Base-by-base conservation (phyloP, 345 rosid genomes). In the Gossypium herbaceum region DNA sequence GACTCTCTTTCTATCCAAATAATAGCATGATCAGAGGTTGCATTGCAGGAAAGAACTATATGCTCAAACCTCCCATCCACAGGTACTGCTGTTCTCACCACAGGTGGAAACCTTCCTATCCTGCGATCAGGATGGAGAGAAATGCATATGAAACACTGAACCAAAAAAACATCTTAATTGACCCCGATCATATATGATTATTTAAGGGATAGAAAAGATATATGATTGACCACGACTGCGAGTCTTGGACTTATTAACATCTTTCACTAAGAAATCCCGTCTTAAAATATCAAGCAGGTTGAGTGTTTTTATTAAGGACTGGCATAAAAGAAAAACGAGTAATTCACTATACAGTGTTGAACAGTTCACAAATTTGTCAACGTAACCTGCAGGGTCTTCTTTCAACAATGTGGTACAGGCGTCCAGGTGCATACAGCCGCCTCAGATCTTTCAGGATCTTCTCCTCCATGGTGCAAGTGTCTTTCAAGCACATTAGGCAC, bases 11-110 rank as follows among this genome's bases (percentile, higher is more conserved):
- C 86, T 29, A 92, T 83, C 97, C 97, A 95, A 69, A 95, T 83
- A 77, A 93, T 82, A 20, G 93, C 92, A 78, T 92, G 97, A 80
- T 95, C 99, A 7, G 95, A 79, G 11, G 91, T 92, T 55, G 93
- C 93, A 80, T 93, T 95, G 82, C 96, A 91, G 19, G 98, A 91
- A 67, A 95, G 91, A 79, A 90, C 97, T 10, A 87, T 78, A 80
- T 90, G 96, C 88, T 95, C 98, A 75, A 95, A 95, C 75, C 98
- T 89, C 75, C 98, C 97, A 81, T 95, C 97, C 64, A 95, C 98
- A 22, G 99, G 99, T 6, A 93, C 99, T 64, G 99, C 99, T 22
- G 96, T 95, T 83, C 91, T 91, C 81, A 95, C 99, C 78, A 91
- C 88, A 0, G 99, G 96, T 20, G 98, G 99, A 88, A 79, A 87